A percentile compares a stretch with the other conserved stretches of the same genome.
phyloP scores from a whole-genome alignment of 2,329 filamentous ascomycete genomes.

The Canariomyces notabilis region DNA sequence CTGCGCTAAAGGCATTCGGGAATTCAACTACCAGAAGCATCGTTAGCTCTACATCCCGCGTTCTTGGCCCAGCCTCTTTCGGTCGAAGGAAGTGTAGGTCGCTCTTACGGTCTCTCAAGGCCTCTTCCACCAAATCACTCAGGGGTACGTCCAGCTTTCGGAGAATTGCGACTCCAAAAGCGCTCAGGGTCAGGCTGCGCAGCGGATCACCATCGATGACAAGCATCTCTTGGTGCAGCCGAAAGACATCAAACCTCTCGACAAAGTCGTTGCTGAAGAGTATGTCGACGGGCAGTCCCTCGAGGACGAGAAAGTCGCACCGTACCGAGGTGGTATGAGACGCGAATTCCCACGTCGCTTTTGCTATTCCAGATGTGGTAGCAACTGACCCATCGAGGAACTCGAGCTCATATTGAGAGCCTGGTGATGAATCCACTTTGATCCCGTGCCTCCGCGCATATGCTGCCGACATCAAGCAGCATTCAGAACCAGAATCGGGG shows the following conservation, averaged over 20 bases:
- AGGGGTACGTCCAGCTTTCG: no score
- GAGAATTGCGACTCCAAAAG: no score
- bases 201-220: no score
- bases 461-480: slow-evolving; percentile 11
- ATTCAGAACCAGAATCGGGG: slow-evolving; percentile 16
- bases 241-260: slow-evolving; percentile 7
- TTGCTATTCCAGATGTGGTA: slow-evolving; percentile 10
- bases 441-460: slow-evolving; percentile 9
- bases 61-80: no score
- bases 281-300: slow-evolving; percentile 12
- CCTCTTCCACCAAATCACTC: no score
- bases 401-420: not conserved
- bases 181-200: no score
- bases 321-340: not conserved
- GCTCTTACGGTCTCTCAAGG: no score
- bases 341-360: slow-evolving; percentile 3
- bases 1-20: no score
- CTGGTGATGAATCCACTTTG: not conserved
- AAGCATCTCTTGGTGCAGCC: no score
- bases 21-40: no score
- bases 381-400: slow-evolving; percentile 1
- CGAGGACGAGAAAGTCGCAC: slow-evolving; percentile 17
- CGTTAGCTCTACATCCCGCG: no score
- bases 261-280: slow-evolving; percentile 14
- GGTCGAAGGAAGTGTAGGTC: no score